phyloP scores from a whole-genome alignment of 78 protist species.

The Anaeramoeba flamelloides region DNA sequence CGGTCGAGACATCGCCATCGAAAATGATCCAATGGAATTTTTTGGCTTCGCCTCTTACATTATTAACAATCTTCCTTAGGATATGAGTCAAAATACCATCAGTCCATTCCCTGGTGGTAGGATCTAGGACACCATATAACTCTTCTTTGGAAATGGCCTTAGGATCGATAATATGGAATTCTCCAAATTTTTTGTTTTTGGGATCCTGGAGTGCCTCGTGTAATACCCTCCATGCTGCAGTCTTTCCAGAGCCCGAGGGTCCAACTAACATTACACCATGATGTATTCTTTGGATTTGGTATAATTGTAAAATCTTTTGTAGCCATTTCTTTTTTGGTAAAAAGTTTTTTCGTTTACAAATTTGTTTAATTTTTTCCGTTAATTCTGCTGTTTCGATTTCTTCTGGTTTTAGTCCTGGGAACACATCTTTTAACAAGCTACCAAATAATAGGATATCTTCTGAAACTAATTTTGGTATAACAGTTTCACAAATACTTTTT shows the following conservation, averaged over 20 bases:
- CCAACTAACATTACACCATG: constrained; percentile 95
- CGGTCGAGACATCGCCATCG: constrained; percentile 97
- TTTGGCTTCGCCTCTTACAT: constrained; percentile 42
- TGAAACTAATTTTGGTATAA: constrained; percentile 76
- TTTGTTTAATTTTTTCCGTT: too few relatives aligned
- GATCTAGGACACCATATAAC: constrained; percentile 58
- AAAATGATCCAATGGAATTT: constrained; percentile 79
- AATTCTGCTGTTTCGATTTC: too few relatives aligned
- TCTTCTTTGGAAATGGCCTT: constrained; percentile 81
- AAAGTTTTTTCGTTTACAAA: constrained; percentile 26
- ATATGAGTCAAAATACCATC: constrained; percentile 87
- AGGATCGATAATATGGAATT: constrained; percentile 73
- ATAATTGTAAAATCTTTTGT: constrained; percentile 68
- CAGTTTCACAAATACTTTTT: too few relatives aligned
- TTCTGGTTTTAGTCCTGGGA: constrained; percentile 59
- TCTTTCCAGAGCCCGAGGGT: constrained; percentile 75
- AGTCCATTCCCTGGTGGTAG: constrained; percentile 90
- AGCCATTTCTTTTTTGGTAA: constrained; percentile 39
- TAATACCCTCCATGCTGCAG: constrained; percentile 62
- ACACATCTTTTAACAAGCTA: constrained; percentile 59
- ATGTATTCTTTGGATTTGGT: constrained; percentile 60
- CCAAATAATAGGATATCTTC: constrained; percentile 66
- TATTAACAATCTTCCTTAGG: constrained; percentile 55
- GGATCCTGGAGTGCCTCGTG: constrained; percentile 41
- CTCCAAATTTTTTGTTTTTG: constrained; percentile 14